phyloP scores from a whole-genome alignment of 495 filamentous ascomycete species.

The Parathielavia appendiculata region DNA sequence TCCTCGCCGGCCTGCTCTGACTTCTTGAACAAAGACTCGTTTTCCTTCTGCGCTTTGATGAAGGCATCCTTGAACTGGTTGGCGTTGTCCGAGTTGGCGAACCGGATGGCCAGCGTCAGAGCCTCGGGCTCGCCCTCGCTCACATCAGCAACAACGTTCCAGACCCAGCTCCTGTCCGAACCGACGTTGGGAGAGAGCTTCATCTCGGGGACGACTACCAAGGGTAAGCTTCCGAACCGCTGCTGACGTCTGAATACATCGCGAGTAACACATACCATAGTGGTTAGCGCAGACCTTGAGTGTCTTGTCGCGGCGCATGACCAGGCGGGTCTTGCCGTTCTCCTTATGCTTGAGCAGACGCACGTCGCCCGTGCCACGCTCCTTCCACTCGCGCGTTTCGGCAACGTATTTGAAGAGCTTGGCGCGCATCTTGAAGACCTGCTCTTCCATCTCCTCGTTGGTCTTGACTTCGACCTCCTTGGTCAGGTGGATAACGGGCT shows the following conservation, averaged over 20 bases:
- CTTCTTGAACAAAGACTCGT: conserved; percentile 73
- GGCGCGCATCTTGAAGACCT: conserved; percentile 97
- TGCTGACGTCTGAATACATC: no score
- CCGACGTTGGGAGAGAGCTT: conserved; percentile 96
- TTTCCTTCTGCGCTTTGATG: conserved; percentile 96
- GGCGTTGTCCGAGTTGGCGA: conserved; percentile 97
- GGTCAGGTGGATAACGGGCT: conserved; percentile 89
- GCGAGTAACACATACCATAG: conserved; percentile 66
- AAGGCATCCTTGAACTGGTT: conserved; percentile 98
- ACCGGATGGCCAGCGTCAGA: conserved; percentile 91
- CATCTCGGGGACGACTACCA: conserved; percentile 92
- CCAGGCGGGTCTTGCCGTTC: conserved; percentile 93
- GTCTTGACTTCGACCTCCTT: conserved; percentile 96
- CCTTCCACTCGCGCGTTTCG: conserved; percentile 93
- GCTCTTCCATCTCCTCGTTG: conserved; percentile 94
- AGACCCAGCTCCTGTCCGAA: conserved; percentile 97
- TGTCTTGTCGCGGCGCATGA: conserved; percentile 99
- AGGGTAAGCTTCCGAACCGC: not conserved
- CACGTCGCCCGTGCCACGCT: conserved; percentile 96
- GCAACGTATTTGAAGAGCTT: conserved; percentile 98
- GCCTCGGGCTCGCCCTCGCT: conserved; percentile 97
- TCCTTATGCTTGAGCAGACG: conserved; percentile 96
- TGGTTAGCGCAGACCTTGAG: conserved; percentile 99
- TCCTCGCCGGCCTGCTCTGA: conserved; percentile 31
- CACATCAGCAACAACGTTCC: conserved; percentile 96